Percentiles rank a stretch among this genome's conserved stretches.
Evolutionary conservation across 306 rosid genomes (phyloP).

Genomic region (Acacia acuminata): DNA sequence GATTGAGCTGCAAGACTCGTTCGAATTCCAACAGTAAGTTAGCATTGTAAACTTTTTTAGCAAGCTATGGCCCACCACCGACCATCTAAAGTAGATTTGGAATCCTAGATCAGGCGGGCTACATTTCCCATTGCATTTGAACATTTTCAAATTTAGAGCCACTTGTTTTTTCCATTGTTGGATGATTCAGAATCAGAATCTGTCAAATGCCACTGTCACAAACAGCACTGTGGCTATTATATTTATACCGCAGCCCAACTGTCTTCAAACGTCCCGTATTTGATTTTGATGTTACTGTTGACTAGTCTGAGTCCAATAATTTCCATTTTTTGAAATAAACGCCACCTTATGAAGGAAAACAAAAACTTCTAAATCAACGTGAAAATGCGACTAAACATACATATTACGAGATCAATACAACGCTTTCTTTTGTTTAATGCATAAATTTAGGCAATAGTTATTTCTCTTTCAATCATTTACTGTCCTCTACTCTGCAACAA

Average conservation of each 20-base stretch:
- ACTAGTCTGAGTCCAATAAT: not conserved
- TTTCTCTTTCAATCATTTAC: not conserved
- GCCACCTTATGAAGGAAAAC: not conserved
- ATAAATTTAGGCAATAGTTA: not conserved
- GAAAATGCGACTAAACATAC: too few species aligned
- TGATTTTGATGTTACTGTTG: not conserved
- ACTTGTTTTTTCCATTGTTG: not conserved
- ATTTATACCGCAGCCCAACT: constrained; percentile 5
- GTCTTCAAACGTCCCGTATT: not conserved
- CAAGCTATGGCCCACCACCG: constrained; percentile 4
- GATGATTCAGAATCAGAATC: constrained; percentile 33
- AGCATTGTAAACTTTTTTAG: not conserved
- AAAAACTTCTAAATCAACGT: not conserved
- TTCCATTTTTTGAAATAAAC: not conserved
- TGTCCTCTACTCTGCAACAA: not conserved
- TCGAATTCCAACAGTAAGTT: not conserved
- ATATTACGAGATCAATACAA: not conserved
- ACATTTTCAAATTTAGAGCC: constrained; percentile 2
- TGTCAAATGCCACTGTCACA: constrained; percentile 33
- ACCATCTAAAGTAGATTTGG: not conserved
- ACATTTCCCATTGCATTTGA: not conserved
- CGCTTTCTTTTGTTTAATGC: not conserved
- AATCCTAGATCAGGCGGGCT: not conserved
- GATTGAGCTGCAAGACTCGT: not conserved
- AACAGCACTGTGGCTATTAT: constrained; percentile 17